Conservation (phyloP, 306 rosid genomes). For the Rosa rugosa region DNA sequence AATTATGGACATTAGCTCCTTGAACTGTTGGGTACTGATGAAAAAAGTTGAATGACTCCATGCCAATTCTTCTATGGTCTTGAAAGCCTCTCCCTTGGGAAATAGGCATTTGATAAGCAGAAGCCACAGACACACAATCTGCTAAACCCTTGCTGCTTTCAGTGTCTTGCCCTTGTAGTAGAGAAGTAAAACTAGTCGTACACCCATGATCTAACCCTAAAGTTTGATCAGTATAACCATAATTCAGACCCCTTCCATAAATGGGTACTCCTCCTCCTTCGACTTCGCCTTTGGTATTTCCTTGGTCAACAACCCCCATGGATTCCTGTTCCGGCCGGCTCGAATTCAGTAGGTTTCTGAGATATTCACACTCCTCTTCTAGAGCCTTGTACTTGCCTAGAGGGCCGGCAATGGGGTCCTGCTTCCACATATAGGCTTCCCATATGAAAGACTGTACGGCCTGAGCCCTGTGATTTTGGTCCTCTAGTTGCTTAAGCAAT, state of each 20-base stretch:
- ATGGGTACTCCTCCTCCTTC: conserved; percentile 1
- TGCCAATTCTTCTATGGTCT: background rate
- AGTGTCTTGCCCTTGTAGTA: conserved; percentile 10
- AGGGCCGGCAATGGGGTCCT: conserved; percentile 17
- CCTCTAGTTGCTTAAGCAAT: background rate
- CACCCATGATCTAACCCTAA: background rate
- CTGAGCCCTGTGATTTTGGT: background rate
- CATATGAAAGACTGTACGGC: conserved; percentile 26
- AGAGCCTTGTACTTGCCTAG: background rate
- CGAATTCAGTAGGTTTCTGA: background rate
- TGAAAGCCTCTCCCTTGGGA: conserved; percentile 10
- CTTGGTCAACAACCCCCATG: background rate
- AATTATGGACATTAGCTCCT: background rate
- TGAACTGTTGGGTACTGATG: background rate
- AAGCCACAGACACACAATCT: background rate
- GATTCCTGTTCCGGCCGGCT: background rate
- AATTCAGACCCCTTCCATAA: conserved; percentile 3
- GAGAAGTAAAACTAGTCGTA: background rate
- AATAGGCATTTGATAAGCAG: background rate
- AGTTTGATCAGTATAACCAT: conserved; percentile 6
- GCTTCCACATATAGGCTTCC: conserved; percentile 28
- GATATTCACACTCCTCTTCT: background rate
- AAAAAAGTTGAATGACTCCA: background rate
- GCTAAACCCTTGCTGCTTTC: background rate
- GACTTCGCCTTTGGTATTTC: background rate